Percentiles rank a stretch among this genome's conserved stretches.
These are phyloP conservation scores for Trypanosoma vivax DNA, from an alignment of 208 protist genomes.

Conservation along the genomic window DNA sequence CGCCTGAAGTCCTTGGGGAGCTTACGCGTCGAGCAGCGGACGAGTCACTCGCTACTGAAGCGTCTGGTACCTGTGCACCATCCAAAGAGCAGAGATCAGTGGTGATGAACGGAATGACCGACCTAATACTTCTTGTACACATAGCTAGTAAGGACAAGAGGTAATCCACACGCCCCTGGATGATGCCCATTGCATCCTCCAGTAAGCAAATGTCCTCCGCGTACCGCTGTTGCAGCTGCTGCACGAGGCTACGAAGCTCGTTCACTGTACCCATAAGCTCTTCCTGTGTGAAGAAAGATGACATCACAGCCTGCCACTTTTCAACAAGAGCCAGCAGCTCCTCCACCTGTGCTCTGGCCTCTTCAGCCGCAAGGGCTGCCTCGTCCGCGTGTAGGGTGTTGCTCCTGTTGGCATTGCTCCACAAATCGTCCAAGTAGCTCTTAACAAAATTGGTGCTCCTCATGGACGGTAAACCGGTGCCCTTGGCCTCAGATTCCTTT, in stretches of 20 bases:
- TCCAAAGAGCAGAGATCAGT: too few species aligned
- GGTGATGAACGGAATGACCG: not conserved
- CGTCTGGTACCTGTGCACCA: too few species aligned
- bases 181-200: constrained; percentile 11
- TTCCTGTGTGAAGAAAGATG: constrained; percentile 4
- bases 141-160: constrained; percentile 20
- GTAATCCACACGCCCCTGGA: constrained; percentile 15
- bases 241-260: constrained; percentile 7
- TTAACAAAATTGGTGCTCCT: too few species aligned
- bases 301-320: not conserved
- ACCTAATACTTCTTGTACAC: constrained; percentile 13
- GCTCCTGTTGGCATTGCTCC: too few species aligned
- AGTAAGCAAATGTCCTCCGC: constrained; percentile 12
- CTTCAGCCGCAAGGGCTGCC: not conserved
- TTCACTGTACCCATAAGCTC: constrained; percentile 13
- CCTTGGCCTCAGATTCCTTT: too few species aligned
- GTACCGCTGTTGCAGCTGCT: constrained; percentile 8
- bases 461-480: too few species aligned
- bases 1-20: too few species aligned
- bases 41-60: too few species aligned
- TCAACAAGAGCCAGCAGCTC: not conserved
- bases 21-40: too few species aligned
- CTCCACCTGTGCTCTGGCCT: not conserved
- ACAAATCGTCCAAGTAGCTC: too few species aligned
- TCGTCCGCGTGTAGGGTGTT: not conserved